Base-by-base conservation (phyloP, 768 basidiomycete species). In the Pleurotus tuber-regium region DNA sequence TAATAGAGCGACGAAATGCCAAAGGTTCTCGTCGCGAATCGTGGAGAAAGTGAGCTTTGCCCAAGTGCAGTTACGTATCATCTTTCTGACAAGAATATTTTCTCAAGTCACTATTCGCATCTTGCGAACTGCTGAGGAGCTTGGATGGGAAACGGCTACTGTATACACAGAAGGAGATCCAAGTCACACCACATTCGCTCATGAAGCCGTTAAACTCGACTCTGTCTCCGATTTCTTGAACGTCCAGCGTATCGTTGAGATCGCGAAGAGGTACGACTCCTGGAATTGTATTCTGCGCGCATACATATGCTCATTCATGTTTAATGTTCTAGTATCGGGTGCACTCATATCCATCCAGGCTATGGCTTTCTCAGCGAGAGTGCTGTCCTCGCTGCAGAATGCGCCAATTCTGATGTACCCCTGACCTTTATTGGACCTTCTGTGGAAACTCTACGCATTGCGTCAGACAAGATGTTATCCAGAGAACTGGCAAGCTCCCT, bases 351-450 rank as follows among this genome's bases (percentile, higher is more conserved):
- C 4, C 73, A 70, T 52, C 59, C 53, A 44, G 90, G 90, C 21
- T 93, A 93, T 63, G 89, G 90, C 28, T 94, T 95, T 76, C 74
- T 95, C 29, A 88, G 88, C 49, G 92, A 95, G 72, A 91, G 87
- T 62, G 87, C 90, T 35, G 71, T 71, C 36, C 89, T 95, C 57
- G 87, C 90, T 14, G 73, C 77, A 30, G 90, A 90, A 62, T 84
- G 92, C 52, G 85, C 89, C 61, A 76, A 81, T 52, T 84, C 86
- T 4, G 84, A 84, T 4, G 76, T 55, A 38, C 48, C 59, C 47
- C 53, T 93, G 49, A 80, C 82, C 14, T 95, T 93, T 64, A 82
- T 95, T 55, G 92, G 92, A 2, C 92, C 92, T 5, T 74, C 84
- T 35, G 82, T 86, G 12, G 81, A 88, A 57, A 83, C 87, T 56